Percentiles rank a stretch among this genome's conserved stretches.
phyloP scores from a whole-genome alignment of 371 early-diverging fungal genomes.

The Choanephora cucurbitarum region DNA sequence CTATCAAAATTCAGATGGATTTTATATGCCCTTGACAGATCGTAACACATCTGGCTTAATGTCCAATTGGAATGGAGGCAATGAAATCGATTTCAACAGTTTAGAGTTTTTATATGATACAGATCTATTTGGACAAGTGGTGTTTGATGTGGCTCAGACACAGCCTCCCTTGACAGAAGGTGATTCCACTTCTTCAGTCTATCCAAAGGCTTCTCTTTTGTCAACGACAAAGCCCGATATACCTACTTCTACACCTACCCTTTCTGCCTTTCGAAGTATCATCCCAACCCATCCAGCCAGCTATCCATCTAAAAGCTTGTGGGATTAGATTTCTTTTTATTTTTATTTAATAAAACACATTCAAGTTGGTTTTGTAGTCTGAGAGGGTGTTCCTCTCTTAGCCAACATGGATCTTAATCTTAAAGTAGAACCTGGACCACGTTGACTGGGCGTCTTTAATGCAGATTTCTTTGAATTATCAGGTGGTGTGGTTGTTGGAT shows the following conservation, averaged over 20 bases:
- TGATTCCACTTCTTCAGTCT: not conserved
- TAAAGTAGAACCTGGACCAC: slow-evolving; percentile 41
- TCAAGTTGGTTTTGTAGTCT: not conserved
- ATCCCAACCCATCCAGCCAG: too few relatives aligned
- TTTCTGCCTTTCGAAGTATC: too few relatives aligned
- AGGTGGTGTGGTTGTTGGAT: slow-evolving; percentile 12
- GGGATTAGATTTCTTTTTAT: too few relatives aligned
- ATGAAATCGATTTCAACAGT: slow-evolving; percentile 44
- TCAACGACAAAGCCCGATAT: not conserved
- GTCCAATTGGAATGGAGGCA: slow-evolving; percentile 21
- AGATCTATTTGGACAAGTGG: slow-evolving; percentile 45
- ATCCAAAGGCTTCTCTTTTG: not conserved
- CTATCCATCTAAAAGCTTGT: too few relatives aligned
- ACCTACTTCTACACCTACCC: too few relatives aligned
- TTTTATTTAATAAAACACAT: too few relatives aligned
- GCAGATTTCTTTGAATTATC: slow-evolving; percentile 21
- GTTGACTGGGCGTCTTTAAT: slow-evolving; percentile 29
- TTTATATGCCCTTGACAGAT: not conserved
- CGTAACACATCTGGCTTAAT: slow-evolving; percentile 1
- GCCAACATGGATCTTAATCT: slow-evolving; percentile 41
- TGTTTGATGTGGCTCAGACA: slow-evolving; percentile 32
- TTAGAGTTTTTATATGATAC: slow-evolving; percentile 43
- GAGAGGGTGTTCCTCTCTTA: slow-evolving; percentile 11
- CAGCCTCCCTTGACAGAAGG: not conserved
- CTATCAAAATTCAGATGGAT: too few relatives aligned